Base-by-base conservation (phyloP, 495 filamentous ascomycete species). In the Xanthoparmelia taractica region DNA sequence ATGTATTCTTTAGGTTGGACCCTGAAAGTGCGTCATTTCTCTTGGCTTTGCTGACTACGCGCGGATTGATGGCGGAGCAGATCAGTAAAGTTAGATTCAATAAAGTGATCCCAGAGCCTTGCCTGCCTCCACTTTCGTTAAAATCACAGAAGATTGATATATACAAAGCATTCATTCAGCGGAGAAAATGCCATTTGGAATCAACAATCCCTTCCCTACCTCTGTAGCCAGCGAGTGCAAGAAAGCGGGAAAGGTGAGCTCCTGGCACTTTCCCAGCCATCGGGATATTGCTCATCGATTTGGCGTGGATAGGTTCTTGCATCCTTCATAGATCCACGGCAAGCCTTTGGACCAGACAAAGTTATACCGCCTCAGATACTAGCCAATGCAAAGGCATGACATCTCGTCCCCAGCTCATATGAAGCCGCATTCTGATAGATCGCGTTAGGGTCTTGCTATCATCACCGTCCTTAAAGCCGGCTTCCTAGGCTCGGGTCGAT, bases 301-400 rank as follows among this genome's bases (percentile, higher is more conserved):
- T 54, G 13, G 37, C 31, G 8, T 18, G 29, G 5, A 38, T 20
- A 70, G 68, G 97, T 97, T 68, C 83, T 98, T 55, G 82, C 90
- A 45, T 96, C 93, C 7, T 98, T 98, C 69, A 83, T 98, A 68
- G 94, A 98, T 71, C 95, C 94, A 23, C 83, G 84, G 67, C 94
- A 97, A 80, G 79, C 95, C 17, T 97, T 97, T 73, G 91, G 93
- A 6, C 94, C 94, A 40, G 94, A 98, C 73, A 97, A 97, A 75
- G 84, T 98, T 71, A 98, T 98, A 73, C 94, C 94, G 47, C 94
- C 95, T 4, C 84, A 88, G 50, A 83, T 98, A 68, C 84, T 98
- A 65, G 86, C 90, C 48, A 86, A 87, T 70, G 95, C 94, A 68
- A 97, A 97, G 85, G 91, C 94, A 77, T 66, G 80, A n/a, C 20